These are phyloP conservation scores for Leishmania major DNA, from an alignment of 208 protist genomes.

Conservation along the genomic window DNA sequence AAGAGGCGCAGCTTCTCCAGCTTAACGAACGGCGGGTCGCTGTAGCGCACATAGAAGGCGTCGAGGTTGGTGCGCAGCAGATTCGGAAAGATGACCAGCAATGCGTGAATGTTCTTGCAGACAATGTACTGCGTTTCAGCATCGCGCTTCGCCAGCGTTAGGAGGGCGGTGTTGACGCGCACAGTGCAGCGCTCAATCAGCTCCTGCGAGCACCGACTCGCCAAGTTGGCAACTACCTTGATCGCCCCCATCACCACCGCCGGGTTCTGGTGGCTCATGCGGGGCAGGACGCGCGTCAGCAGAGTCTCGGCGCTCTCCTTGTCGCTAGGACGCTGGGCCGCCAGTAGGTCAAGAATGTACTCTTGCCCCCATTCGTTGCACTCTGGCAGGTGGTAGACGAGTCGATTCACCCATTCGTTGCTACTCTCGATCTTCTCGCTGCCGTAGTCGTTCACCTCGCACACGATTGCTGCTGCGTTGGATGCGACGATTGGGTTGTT, in stretches of 20 bases:
- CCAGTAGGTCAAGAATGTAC: conserved; percentile 97
- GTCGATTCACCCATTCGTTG: conserved; percentile 89
- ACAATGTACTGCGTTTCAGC: conserved; percentile 98
- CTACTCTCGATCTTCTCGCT: conserved; percentile 55
- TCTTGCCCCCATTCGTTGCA: conserved; percentile 99
- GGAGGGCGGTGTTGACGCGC: conserved; percentile 96
- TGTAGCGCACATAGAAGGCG: conserved; percentile 99
- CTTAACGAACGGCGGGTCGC: conserved; percentile 99
- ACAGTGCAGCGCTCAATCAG: conserved; percentile 64
- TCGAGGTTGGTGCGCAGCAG: conserved; percentile 91
- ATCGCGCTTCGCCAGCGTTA: conserved; percentile 83
- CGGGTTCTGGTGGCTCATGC: conserved; percentile 97
- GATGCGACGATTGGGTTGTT: conserved; percentile 97
- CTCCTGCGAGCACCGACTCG: conserved; percentile 63
- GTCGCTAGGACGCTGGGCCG: conserved; percentile 65
- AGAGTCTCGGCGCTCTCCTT: conserved; percentile 89
- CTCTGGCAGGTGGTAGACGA: conserved; percentile 96
- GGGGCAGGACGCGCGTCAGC: conserved; percentile 94
- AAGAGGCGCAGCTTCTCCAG: conserved; percentile 99
- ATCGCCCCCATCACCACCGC: conserved; percentile 98
- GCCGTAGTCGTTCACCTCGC: conserved; percentile 91
- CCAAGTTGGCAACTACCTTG: conserved; percentile 90
- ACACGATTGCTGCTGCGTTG: conserved; percentile 98
- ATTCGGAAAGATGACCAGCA: conserved; percentile 97
- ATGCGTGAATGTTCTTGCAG: conserved; percentile 98